Percentiles rank a stretch among this genome's conserved stretches.
These are phyloP conservation scores for Agaricus blazei DNA, from an alignment of 768 basidiomycete genomes.

Conservation along the genomic window DNA sequence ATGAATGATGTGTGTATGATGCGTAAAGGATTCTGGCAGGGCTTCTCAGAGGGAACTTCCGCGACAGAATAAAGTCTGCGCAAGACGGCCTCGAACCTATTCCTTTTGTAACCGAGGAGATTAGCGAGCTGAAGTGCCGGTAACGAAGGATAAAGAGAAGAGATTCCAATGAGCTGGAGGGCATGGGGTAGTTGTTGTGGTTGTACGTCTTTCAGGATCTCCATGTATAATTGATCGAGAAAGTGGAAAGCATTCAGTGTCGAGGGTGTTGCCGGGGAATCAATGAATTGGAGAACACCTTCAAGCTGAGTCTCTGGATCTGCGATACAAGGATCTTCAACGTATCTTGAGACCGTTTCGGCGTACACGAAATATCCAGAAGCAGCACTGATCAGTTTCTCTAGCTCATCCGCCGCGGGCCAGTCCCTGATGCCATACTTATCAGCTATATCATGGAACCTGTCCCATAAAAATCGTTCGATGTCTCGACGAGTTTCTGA, in stretches of 20 bases:
- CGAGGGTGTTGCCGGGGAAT: not conserved
- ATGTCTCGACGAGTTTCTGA: constrained; percentile 4
- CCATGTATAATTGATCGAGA: constrained; percentile 1
- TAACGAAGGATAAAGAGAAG: not conserved
- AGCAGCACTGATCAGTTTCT: constrained; percentile 8
- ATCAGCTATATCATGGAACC: not conserved
- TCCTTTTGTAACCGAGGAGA: not conserved
- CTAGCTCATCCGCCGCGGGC: constrained; percentile 8
- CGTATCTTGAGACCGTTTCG: constrained; percentile 10
- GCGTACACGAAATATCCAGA: constrained; percentile 15
- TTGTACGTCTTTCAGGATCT: not conserved
- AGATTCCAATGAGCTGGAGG: not conserved
- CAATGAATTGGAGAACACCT: constrained; percentile 1
- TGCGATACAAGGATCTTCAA: constrained; percentile 9
- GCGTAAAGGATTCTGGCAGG: not conserved
- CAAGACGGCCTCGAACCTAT: not conserved
- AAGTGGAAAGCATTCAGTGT: not conserved
- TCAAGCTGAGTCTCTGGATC: not conserved
- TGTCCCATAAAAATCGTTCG: not conserved
- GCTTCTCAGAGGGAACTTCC: not conserved
- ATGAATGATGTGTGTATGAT: constrained; percentile 1
- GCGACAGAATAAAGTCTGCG: not conserved
- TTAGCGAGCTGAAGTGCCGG: not conserved
- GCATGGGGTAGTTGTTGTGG: not conserved
- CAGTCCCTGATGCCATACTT: not conserved